Conservation (phyloP, 2,329 filamentous ascomycete species). For the Colletotrichum musicola region DNA sequence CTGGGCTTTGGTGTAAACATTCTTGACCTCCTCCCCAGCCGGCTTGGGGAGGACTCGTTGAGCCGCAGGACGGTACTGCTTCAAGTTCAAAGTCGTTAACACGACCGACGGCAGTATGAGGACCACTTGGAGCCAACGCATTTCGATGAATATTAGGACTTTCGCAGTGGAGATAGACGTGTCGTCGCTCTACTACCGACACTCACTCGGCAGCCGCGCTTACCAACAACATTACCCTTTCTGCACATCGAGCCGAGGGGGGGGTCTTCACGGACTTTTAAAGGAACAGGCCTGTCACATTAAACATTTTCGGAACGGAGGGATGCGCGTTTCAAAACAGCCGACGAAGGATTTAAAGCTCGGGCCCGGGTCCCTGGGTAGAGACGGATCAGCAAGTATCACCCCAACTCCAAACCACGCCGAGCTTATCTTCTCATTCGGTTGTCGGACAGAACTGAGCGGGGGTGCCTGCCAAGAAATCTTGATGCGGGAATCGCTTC, state of each 20-base stretch:
- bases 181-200: conserved; percentile 7
- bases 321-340: conserved; percentile 37
- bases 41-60: conserved; percentile 2
- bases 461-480: conserved; percentile 17
- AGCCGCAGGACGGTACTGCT: conserved; percentile 27
- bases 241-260: not conserved
- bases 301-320: conserved; percentile 31
- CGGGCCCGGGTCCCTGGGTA: conserved; percentile 16
- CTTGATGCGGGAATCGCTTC: not conserved
- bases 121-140: conserved; percentile 19
- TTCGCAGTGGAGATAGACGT: not conserved
- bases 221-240: too few relatives aligned
- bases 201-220: too few relatives aligned
- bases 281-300: not conserved
- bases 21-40: not conserved
- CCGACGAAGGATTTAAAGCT: conserved; percentile 30
- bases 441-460: not conserved
- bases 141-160: not conserved
- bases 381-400: conserved; percentile 27
- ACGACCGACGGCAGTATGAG: conserved; percentile 18
- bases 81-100: conserved; percentile 35
- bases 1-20: conserved; percentile 2
- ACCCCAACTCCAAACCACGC: conserved; percentile 16
- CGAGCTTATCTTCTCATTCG: conserved; percentile 22
- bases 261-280: conserved; percentile 8